Evolutionary conservation across 2,329 filamentous ascomycete species (phyloP), one percentile per base, ranked within the genome.

Genomic region (Periconia macrospinosa): DNA sequence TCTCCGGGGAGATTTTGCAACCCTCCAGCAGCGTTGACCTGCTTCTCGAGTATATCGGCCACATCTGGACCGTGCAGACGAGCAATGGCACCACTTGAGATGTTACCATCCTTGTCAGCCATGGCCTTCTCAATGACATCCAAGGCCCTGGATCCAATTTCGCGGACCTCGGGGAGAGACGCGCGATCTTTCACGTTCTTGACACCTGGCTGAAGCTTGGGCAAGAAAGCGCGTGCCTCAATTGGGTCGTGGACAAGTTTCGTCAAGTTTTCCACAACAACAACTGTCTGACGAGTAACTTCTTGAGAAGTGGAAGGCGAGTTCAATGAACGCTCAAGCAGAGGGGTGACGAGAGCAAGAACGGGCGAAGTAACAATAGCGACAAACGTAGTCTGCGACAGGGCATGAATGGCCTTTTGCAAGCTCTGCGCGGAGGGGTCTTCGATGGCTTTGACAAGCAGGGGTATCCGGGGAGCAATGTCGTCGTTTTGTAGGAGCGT

Each of bases 381-480:
- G 49, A 99, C 94, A 65, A 99, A 99, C n/a, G 94, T 99, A 11
- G 94, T 99, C 79, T 96, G 91, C 3, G 92, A 97, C 44, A 99
- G 82, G 44, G 92, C 94, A 71, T 97, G 94, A 61, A 99, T 97
- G 30, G 94, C 92, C 80, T 97, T 97, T 73, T 96, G 91, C 52
- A 95, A 83, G 27, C 89, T 91, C 75, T 95, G 86, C 14, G 90
- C 82, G 11, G 91, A 96, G 6, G 94, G 94, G 66, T 97, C 87
- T 74, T 97, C 91, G 88, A 99, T 97, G 46, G 91, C 90, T 72
- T 95, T 91, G 75, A 99, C 87, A 46, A 99, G 83, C 2, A 97
- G 86, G 7, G 93, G 92, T 67, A 99, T 92, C 67, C 92, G 86
- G 45, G 93, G 92, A 20, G 89, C 88, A 51, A 99, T 92, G 75